Base-by-base conservation (phyloP, 208 protist species). In the Crithidia acanthocephali region DNA sequence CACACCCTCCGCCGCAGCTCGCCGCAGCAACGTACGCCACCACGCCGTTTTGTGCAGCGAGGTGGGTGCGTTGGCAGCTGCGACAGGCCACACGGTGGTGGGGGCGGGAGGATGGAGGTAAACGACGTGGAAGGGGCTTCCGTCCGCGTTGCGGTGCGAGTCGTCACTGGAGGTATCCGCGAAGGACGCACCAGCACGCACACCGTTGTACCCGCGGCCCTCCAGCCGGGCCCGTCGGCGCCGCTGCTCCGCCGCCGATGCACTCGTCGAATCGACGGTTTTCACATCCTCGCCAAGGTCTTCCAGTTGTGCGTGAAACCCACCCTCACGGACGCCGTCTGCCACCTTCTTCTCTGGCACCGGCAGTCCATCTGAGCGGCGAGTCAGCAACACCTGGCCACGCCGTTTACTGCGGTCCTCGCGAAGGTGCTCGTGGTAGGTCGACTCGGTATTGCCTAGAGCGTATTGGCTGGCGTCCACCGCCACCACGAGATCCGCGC, bases 361-460 rank as follows among this genome's bases (percentile, higher is more conserved):
- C 15, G 76, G 81, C 37, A 86, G 37, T 2, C 55, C 52, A 35
- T 72, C 70, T 42, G 69, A 74, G 27, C 66, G 80, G 16, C 62
- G 68, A 10, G 60, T 72, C 27, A 68, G 56, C 42, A 79, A 30
- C 18, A 60, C 50, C 18, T 62, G 37, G 20, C 62, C 66, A 22
- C 60, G 55, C 15, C 48, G 57, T 33, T 60, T 53, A 5, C 64
- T 37, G 56, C 82, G 78, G 5, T 79, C 73, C 20, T 86, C 84
- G 15, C 65, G 78, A 27, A 91, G 18, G 42, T 89, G 85, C 28
- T 95, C 86, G 23, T 83, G 80, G 32, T 80, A 72, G 4, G 90
- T 91, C 22, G 85, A 68, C 79, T 95, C 85, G 7, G 85, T 83
- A 69, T 74, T 92, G 56, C 75, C 80, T 25, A 92, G 60, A 28